These are phyloP conservation scores for Trichodelitschia bisporula DNA, from an alignment of 495 filamentous ascomycete species.

Conservation along the genomic window DNA sequence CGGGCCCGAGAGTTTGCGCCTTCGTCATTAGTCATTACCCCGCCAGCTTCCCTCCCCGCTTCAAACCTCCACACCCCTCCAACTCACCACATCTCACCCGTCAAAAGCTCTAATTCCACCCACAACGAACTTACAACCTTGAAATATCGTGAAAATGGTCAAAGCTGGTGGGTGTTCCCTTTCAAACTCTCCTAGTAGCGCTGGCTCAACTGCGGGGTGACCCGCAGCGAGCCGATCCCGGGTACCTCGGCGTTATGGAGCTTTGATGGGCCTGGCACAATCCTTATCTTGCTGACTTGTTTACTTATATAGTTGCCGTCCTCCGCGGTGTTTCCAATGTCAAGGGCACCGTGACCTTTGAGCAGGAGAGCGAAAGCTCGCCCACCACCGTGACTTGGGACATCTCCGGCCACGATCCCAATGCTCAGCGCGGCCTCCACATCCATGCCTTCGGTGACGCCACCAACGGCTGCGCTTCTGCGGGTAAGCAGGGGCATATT, in stretches of 20 bases:
- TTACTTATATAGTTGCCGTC: constrained; percentile 73
- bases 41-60: too few relatives aligned
- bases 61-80: too few relatives aligned
- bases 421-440: constrained; percentile 91
- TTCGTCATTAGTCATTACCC: too few relatives aligned
- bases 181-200: constrained; percentile 2
- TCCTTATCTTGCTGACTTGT: background rate
- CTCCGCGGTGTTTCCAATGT: constrained; percentile 92
- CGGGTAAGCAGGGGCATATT: constrained; percentile 93
- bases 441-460: constrained; percentile 98
- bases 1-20: too few relatives aligned
- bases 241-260: background rate
- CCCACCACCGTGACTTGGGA: constrained; percentile 78
- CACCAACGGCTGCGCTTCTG: constrained; percentile 97
- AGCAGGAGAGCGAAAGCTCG: constrained; percentile 57
- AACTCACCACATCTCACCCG: too few relatives aligned
- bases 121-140: background rate
- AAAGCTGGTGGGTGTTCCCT: constrained; percentile 1
- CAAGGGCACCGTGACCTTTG: constrained; percentile 77
- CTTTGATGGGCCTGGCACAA: constrained; percentile 1
- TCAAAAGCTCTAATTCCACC: background rate
- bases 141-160: background rate
- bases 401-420: constrained; percentile 78
- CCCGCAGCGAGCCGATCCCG: too few relatives aligned
- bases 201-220: background rate